phyloP scores from a whole-genome alignment of 768 basidiomycete species.

The Collybia mongolica region DNA sequence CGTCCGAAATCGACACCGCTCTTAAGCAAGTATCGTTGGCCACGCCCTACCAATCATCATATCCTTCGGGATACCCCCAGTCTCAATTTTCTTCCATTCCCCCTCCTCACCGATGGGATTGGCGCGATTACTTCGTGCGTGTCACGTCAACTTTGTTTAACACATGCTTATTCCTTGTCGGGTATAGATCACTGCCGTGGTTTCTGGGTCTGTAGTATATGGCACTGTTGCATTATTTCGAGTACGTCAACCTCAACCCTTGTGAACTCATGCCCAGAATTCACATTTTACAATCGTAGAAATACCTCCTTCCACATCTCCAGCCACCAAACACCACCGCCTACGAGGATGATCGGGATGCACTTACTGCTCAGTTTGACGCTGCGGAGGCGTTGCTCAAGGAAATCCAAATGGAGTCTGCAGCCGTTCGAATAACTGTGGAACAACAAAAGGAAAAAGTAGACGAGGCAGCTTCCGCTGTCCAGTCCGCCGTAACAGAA shows the following conservation, averaged over 20 bases:
- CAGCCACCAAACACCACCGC: constrained; percentile 84
- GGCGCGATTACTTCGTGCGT: constrained; percentile 96
- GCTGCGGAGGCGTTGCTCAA: constrained; percentile 78
- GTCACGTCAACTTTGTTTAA: constrained; percentile 8
- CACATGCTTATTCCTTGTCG: constrained; percentile 20
- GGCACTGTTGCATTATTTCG: constrained; percentile 78
- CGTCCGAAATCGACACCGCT: constrained; percentile 83
- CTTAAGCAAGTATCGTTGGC: constrained; percentile 57
- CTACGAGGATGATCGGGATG: constrained; percentile 86
- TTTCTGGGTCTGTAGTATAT: constrained; percentile 85
- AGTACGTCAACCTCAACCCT: constrained; percentile 32
- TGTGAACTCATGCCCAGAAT: not conserved
- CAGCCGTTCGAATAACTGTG: constrained; percentile 66
- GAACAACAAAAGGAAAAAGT: constrained; percentile 77
- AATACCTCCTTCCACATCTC: constrained; percentile 89
- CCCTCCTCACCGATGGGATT: constrained; percentile 71
- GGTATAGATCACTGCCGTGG: constrained; percentile 83
- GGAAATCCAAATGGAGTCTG: constrained; percentile 78
- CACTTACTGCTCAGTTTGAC: constrained; percentile 86
- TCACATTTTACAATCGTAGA: constrained; percentile 44
- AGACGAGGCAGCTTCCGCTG: constrained; percentile 68
- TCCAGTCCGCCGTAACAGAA: constrained; percentile 69
- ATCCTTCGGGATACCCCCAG: constrained; percentile 43
- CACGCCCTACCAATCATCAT: constrained; percentile 24
- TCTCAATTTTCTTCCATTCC: constrained; percentile 36